These are phyloP conservation scores for Phenoliferia sp. DNA, from an alignment of 1,284 basidiomycete genomes.

Conservation along the genomic window DNA sequence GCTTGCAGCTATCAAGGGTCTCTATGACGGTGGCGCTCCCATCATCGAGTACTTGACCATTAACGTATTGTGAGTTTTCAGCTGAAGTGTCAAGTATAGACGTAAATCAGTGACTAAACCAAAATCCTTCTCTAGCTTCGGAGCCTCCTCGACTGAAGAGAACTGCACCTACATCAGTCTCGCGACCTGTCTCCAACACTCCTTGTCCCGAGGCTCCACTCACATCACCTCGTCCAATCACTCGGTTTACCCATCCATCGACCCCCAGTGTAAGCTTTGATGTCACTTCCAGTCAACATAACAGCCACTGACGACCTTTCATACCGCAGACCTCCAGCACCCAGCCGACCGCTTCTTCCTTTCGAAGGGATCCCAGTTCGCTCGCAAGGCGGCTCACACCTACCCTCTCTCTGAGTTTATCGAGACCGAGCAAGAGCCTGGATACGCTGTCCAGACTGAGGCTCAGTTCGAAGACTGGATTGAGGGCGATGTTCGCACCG, in stretches of 20 bases:
- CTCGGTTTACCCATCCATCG: not conserved
- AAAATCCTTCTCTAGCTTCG: not conserved
- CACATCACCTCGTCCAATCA: slow-evolving; percentile 4
- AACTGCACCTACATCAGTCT: slow-evolving; percentile 48
- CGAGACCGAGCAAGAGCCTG: slow-evolving; percentile 10
- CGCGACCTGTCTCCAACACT: slow-evolving; percentile 63
- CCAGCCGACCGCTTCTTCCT: slow-evolving; percentile 30
- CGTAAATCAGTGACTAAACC: not conserved
- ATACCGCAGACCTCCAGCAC: slow-evolving; percentile 32
- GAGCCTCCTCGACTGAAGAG: too few relatives aligned
- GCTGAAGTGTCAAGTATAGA: not conserved
- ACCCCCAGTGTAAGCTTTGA: slow-evolving; percentile 1
- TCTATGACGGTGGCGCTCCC: not conserved
- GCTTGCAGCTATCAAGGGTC: not conserved
- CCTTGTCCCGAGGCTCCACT: slow-evolving; percentile 49
- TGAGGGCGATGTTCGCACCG: not conserved
- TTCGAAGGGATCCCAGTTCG: slow-evolving; percentile 30
- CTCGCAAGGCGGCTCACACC: slow-evolving; percentile 3
- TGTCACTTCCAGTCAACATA: slow-evolving; percentile 24
- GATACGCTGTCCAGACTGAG: not conserved
- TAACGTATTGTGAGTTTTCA: slow-evolving; percentile 11
- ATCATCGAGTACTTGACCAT: slow-evolving; percentile 19
- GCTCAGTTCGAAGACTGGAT: not conserved
- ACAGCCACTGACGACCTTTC: not conserved
- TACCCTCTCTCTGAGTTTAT: slow-evolving; percentile 2